Evolutionary conservation across 73 alveolate species (phyloP).

Genomic region (Tetrahymena malaccensis): DNA sequence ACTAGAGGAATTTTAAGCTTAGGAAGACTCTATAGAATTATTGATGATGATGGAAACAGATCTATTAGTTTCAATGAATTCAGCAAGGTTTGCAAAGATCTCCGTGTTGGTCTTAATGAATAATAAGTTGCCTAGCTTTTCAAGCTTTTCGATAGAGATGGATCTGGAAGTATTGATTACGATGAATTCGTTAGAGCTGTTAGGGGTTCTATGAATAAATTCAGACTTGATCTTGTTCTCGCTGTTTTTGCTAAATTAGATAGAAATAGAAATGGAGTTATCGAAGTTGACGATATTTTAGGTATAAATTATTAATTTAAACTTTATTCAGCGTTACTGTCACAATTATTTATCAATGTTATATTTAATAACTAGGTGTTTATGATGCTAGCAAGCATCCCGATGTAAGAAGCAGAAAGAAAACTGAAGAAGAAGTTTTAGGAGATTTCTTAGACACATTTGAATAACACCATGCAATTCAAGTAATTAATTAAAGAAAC

Average conservation of each 20-base stretch:
- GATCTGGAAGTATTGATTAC: slow-evolving; percentile 69
- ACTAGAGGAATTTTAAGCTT: slow-evolving; percentile 85
- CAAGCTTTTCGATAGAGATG: slow-evolving; percentile 64
- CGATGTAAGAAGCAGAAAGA: slow-evolving; percentile 49
- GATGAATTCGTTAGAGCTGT: slow-evolving; percentile 68
- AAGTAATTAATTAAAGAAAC: neutral
- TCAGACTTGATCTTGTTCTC: slow-evolving; percentile 55
- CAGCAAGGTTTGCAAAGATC: slow-evolving; percentile 70
- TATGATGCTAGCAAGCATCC: slow-evolving; percentile 53
- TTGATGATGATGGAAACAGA: slow-evolving; percentile 79
- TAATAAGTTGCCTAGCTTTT: slow-evolving; percentile 59
- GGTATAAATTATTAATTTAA: neutral
- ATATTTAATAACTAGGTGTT: neutral
- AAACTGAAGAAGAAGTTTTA: slow-evolving; percentile 58
- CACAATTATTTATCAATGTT: too few relatives aligned
- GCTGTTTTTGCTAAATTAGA: slow-evolving; percentile 78
- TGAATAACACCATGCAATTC: slow-evolving; percentile 40
- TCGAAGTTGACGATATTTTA: slow-evolving; percentile 60
- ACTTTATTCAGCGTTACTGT: neutral
- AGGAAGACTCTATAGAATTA: slow-evolving; percentile 63
- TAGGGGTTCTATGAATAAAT: slow-evolving; percentile 73
- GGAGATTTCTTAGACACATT: slow-evolving; percentile 53
- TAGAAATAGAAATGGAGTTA: slow-evolving; percentile 64
- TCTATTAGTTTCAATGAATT: slow-evolving; percentile 59
- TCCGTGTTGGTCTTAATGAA: slow-evolving; percentile 58